Percentiles rank a stretch among this genome's conserved stretches.
Evolutionary conservation across 805 yeast genomes (phyloP).

Genomic region (Monosporozyma servazzii): DNA sequence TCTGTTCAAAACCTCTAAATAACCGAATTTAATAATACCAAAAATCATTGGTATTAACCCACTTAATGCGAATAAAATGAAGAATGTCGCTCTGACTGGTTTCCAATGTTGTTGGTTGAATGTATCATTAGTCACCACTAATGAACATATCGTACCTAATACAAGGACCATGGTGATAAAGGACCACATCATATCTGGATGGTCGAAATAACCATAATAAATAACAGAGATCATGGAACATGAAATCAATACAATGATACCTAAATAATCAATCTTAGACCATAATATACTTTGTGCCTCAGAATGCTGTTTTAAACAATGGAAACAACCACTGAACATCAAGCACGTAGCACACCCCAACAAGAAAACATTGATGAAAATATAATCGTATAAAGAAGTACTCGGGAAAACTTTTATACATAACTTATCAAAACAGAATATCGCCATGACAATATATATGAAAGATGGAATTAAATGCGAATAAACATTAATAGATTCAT

Average conservation of each 20-base stretch:
- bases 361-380: slow-evolving; percentile 45
- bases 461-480: slow-evolving; percentile 46
- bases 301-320: slow-evolving; percentile 60
- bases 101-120: slow-evolving; percentile 63
- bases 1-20: slow-evolving; percentile 39
- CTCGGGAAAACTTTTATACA: slow-evolving; percentile 29
- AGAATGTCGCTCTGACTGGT: slow-evolving; percentile 67
- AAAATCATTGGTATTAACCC: slow-evolving; percentile 60
- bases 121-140: slow-evolving; percentile 53
- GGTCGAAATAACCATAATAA: slow-evolving; percentile 38
- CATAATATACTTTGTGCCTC: slow-evolving; percentile 44
- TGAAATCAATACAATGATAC: slow-evolving; percentile 60
- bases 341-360: slow-evolving; percentile 52
- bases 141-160: slow-evolving; percentile 54
- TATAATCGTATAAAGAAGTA: slow-evolving; percentile 36
- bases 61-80: slow-evolving; percentile 66
- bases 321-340: slow-evolving; percentile 57
- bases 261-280: slow-evolving; percentile 66
- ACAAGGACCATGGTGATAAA: slow-evolving; percentile 36
- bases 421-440: slow-evolving; percentile 23
- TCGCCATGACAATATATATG: slow-evolving; percentile 20
- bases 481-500: slow-evolving; percentile 66
- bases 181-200: slow-evolving; percentile 19
- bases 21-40: slow-evolving; percentile 46
- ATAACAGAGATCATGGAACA: slow-evolving; percentile 48